A percentile compares a stretch with the other conserved stretches of the same genome.
Conservation (phyloP, 495 filamentous ascomycete species). For the Aspergillus cristatus region DNA sequence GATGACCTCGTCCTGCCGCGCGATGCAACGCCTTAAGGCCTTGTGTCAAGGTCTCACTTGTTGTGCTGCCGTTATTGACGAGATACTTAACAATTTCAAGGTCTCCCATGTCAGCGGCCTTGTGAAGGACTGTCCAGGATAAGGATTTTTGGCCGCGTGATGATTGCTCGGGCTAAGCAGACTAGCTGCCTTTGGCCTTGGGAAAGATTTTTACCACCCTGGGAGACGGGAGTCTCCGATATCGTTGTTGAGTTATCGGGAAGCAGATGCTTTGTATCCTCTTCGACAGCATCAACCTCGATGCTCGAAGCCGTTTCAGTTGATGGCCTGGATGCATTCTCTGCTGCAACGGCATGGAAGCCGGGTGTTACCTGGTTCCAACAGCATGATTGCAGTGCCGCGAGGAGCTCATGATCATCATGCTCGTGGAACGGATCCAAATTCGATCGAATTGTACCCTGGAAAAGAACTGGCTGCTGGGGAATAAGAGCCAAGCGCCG, state of each 20-base stretch:
- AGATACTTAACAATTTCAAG: constrained; percentile 1
- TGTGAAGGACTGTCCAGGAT: constrained; percentile 49
- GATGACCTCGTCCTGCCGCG: constrained; percentile 4
- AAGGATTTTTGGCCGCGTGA: constrained; percentile 58
- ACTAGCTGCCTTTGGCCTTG: constrained; percentile 63
- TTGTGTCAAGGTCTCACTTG: background rate
- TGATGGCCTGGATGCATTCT: too few relatives aligned
- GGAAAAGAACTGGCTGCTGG: constrained; percentile 43
- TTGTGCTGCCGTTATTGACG: background rate
- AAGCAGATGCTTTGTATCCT: background rate
- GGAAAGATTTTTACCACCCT: constrained; percentile 58
- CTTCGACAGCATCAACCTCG: constrained; percentile 9
- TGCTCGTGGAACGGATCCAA: constrained; percentile 51
- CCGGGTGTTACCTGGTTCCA: constrained; percentile 23
- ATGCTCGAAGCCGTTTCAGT: too few relatives aligned
- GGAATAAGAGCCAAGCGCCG: constrained; percentile 41
- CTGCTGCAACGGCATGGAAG: too few relatives aligned
- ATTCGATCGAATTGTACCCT: constrained; percentile 44
- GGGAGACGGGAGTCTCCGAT: constrained; percentile 19
- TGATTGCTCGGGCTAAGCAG: constrained; percentile 43
- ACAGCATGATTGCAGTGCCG: constrained; percentile 57
- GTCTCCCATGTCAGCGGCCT: constrained; percentile 3
- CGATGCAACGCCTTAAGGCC: constrained; percentile 4
- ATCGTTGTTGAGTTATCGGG: too few relatives aligned
- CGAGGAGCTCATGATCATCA: constrained; percentile 50